phyloP scores from a whole-genome alignment of 352 stramenopile species.

The Phytophthora aleatoria region DNA sequence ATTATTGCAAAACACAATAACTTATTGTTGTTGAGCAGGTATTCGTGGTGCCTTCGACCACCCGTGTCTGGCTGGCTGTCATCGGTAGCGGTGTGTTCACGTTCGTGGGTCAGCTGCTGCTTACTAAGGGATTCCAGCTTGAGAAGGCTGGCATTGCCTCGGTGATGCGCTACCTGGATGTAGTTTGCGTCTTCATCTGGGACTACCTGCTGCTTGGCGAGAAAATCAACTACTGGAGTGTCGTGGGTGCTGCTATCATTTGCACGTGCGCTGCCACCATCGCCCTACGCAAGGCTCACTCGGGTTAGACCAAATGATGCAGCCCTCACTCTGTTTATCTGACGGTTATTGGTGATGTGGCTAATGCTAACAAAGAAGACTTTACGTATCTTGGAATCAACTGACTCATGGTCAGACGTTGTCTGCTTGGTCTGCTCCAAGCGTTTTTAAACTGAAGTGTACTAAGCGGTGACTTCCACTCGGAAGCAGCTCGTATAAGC shows the following conservation, averaged over 20 bases:
- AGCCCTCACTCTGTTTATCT: constrained; percentile 5
- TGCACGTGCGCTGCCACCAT: constrained; percentile 66
- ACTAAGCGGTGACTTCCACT: constrained; percentile 47
- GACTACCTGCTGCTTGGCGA: constrained; percentile 66
- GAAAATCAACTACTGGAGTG: constrained; percentile 73
- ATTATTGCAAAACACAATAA: background rate
- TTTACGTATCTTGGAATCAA: background rate
- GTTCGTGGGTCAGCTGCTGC: constrained; percentile 66
- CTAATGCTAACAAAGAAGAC: background rate
- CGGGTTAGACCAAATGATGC: constrained; percentile 13
- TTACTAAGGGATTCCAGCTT: constrained; percentile 84
- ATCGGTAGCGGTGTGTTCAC: constrained; percentile 68
- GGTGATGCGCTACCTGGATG: constrained; percentile 85
- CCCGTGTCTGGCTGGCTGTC: constrained; percentile 50
- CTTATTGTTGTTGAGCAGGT: constrained; percentile 19
- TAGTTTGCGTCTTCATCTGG: constrained; percentile 87
- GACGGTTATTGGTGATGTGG: constrained; percentile 13
- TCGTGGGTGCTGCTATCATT: constrained; percentile 75
- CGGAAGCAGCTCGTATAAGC: constrained; percentile 72
- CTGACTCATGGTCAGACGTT: constrained; percentile 11
- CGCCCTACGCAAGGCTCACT: constrained; percentile 57
- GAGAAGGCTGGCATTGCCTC: constrained; percentile 85
- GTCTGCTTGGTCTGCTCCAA: constrained; percentile 10
- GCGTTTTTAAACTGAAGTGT: constrained; percentile 1
- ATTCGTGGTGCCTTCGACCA: constrained; percentile 53